These are phyloP conservation scores for Circinella minor DNA, from an alignment of 371 early-diverging fungal genomes.

Conservation along the genomic window DNA sequence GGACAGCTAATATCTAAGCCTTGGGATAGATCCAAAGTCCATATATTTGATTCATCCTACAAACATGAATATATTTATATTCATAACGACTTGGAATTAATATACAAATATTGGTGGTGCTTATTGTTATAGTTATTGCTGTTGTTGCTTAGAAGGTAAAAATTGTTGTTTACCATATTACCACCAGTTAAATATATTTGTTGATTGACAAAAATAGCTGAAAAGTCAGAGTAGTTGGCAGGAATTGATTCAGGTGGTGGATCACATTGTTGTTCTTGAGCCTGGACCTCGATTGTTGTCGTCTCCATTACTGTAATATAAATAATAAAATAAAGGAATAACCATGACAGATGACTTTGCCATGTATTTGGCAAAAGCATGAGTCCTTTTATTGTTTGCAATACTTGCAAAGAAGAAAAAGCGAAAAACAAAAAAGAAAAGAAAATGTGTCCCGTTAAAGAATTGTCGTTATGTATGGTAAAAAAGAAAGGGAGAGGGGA, in stretches of 20 bases:
- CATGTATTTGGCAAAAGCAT: slow-evolving; percentile 5
- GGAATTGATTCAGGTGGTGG: slow-evolving; percentile 8
- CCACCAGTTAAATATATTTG: slow-evolving; percentile 23
- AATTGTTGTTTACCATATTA: slow-evolving; percentile 14
- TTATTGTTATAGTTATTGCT: too few species aligned
- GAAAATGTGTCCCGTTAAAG: background rate
- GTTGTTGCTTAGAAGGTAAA: background rate
- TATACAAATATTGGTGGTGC: too few species aligned
- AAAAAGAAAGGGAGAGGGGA: background rate
- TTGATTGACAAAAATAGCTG: slow-evolving; percentile 21
- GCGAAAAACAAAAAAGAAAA: background rate
- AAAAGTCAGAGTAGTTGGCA: slow-evolving; percentile 26
- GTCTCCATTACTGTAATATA: background rate
- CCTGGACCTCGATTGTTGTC: background rate
- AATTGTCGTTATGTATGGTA: background rate
- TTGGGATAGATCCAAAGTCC: slow-evolving; percentile 30
- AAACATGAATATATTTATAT: too few species aligned
- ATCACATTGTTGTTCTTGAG: slow-evolving; percentile 16
- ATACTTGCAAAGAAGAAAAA: slow-evolving; percentile 5
- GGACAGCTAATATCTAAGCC: slow-evolving; percentile 28
- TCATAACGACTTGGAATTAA: too few species aligned
- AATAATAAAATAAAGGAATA: background rate
- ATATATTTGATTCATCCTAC: slow-evolving; percentile 29
- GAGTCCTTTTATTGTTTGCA: background rate
- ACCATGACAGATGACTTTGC: slow-evolving; percentile 8